Base-by-base conservation (phyloP, 2,329 filamentous ascomycete genomes). In the Teratosphaeria destructans region DNA sequence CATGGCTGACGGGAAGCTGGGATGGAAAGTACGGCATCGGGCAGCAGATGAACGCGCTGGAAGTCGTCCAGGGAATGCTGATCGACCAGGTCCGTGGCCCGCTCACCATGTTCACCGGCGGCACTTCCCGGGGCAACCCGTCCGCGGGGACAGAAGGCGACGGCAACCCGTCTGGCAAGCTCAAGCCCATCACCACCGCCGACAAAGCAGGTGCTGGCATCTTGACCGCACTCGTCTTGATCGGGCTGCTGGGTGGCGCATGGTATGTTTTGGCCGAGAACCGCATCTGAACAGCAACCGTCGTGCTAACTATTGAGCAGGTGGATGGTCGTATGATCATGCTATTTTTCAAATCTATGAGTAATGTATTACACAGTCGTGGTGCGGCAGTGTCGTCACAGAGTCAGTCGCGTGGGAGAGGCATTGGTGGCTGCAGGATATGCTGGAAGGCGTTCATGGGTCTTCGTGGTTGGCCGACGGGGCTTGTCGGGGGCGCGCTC, bases 131-230 rank as follows among this genome's bases (percentile, higher is more conserved):
- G 60, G 79, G 80, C 32, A 70, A 83, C 57, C 73, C 75, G 4
- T 68, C 65, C 19, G 75, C 73, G 8, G 75, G 75, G 57, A 68
- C 73, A 3, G 70, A 69, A 54, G 66, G 61, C 59, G 63, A 65
- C 54, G 57, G 61, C 23, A 65, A 70, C 14, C 67, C 66, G n/a
- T 66, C 59, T n/a, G 67, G 59, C 10, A 70, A 72, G 6, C 70
- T 69, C 56, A 61, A 71, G 49, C 61, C 73, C 1, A 77, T 85
- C 39, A 82, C 81, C 2, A 77, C 77, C 0, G 84, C 79, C 11
- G 88, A 91, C 68, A 82, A 77, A 62, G 86, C 82, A 5, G 89
- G 87, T 11, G 88, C 87, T 87, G n/a, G 77, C 11, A 81, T 90
- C 61, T 63, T 84, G 56, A 92, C 88, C 1, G 72, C 82, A 5